Conservation (phyloP, 2,329 filamentous ascomycete species). For the Pseudocercospora crystallina region DNA sequence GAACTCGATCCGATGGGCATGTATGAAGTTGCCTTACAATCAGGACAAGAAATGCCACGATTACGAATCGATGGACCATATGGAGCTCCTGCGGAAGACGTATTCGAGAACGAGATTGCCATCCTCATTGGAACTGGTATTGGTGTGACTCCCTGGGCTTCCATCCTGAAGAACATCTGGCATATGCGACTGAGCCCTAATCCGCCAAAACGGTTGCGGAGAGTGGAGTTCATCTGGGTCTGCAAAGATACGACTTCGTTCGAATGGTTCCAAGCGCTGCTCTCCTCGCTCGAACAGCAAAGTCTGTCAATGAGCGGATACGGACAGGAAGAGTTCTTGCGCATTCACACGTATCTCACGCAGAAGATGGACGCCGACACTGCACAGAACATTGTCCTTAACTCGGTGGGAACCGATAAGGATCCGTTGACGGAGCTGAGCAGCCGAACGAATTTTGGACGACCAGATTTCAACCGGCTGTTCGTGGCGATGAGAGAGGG, state of each 20-base stretch:
- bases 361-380: slow-evolving; percentile 90
- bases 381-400: slow-evolving; percentile 93
- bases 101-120: slow-evolving; percentile 89
- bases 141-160: slow-evolving; percentile 82
- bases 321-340: slow-evolving; percentile 77
- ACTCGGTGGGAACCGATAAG: slow-evolving; percentile 81
- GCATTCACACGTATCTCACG: slow-evolving; percentile 97
- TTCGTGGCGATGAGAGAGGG: slow-evolving; percentile 85
- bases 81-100: slow-evolving; percentile 93
- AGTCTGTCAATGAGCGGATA: slow-evolving; percentile 59
- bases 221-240: slow-evolving; percentile 99
- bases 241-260: slow-evolving; percentile 95
- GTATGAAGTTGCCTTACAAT: slow-evolving; percentile 95
- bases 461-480: slow-evolving; percentile 81
- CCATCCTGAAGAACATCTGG: slow-evolving; percentile 96
- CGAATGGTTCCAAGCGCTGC: slow-evolving; percentile 96
- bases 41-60: slow-evolving; percentile 86
- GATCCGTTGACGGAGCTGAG: slow-evolving; percentile 92
- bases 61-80: slow-evolving; percentile 94
- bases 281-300: slow-evolving; percentile 87
- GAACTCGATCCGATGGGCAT: slow-evolving; percentile 89
- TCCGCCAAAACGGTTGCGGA: slow-evolving; percentile 81
- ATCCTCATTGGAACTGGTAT: slow-evolving; percentile 85
- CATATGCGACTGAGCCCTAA: slow-evolving; percentile 88
- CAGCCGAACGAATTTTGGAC: slow-evolving; percentile 87